Base-by-base conservation (phyloP, 2,329 filamentous ascomycete genomes). In the Diaporthe sp. region DNA sequence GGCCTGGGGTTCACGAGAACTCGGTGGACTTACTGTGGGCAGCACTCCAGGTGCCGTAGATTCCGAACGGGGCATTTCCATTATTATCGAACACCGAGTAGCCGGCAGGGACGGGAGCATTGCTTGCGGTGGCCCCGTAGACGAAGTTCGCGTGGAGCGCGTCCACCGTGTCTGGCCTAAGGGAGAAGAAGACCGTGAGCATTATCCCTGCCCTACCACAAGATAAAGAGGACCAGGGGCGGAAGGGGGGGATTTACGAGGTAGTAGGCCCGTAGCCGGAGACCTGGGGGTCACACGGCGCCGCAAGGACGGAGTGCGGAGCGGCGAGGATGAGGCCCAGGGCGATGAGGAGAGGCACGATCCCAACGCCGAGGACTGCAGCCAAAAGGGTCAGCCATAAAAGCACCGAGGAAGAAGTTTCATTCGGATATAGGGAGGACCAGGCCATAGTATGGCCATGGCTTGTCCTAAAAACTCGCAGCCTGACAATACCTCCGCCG, bases 11-110 rank as follows among this genome's bases (percentile, higher is more conserved):
- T 12, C 17, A 28, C 17, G 25, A 22, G 42, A 28, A 12, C 7
- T 34, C 42, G 25, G 25, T 34, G 31, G 44, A 53, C 62, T 51
- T 25, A 53, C 31, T 39, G 7, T 51, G 44, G 31, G 31, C 44
- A 17, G 62, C 46, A 37, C 62, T 68, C 62, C 62, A 68, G 22
- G 62, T 53, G 62, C 62, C 62, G 12, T 25, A 68, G 6, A 25
- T 13, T 15, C 28, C 44, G 8, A 68, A 51, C 5, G 44, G 62
- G 19, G 51, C 39, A 22, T 53, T 37, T 12, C 28, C 9, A 22
- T 51, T 68, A 31, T 68, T 68, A 22, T 51, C 31, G 44, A 15
- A 68, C 28, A 68, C 62, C 6, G 13, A 13, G 2, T 68, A 51
- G 6, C 62, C 62, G 31, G 62, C 9, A 3, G 62, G 44, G 42